A percentile compares a stretch with the other conserved stretches of the same genome.
Evolutionary conservation across 306 rosid genomes (phyloP).

Genomic region (Glycine soja): DNA sequence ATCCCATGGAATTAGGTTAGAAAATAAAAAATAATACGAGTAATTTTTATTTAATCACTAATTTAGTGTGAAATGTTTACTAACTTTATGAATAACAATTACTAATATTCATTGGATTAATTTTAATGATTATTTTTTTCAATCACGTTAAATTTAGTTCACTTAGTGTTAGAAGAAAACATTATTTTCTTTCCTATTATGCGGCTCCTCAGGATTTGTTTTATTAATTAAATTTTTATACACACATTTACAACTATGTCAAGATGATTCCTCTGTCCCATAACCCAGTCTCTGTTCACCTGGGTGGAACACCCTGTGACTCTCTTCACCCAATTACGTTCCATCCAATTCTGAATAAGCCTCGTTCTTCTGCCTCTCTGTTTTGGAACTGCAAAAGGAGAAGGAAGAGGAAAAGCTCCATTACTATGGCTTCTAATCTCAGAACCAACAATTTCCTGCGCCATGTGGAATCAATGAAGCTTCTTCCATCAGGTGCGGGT

Average conservation of each 20-base stretch:
- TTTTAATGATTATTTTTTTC: no score
- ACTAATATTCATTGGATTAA: no score
- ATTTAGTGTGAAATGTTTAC: no score
- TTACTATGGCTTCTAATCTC: conserved; percentile 53
- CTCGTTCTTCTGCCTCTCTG: conserved; percentile 3
- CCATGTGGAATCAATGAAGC: conserved; percentile 66
- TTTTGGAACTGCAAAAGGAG: conserved; percentile 23
- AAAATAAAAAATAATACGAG: no score
- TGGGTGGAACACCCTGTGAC: not conserved
- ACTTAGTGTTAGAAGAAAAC: no score
- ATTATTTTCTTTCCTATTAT: not conserved
- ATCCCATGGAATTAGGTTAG: no score
- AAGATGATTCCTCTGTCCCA: conserved; percentile 35
- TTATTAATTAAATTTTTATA: not conserved
- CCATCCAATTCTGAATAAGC: not conserved
- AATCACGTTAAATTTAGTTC: no score
- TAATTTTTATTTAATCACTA: no score
- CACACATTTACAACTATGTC: not conserved
- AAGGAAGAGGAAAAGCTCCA: conserved; percentile 1
- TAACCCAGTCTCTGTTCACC: conserved; percentile 16
- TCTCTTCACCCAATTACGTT: not conserved
- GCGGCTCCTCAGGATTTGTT: not conserved
- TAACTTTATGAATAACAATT: no score
- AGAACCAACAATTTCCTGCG: conserved; percentile 52
- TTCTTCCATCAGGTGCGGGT: conserved; percentile 67